phyloP scores from a whole-genome alignment of 306 rosid species.

The Coriaria nepalensis region DNA sequence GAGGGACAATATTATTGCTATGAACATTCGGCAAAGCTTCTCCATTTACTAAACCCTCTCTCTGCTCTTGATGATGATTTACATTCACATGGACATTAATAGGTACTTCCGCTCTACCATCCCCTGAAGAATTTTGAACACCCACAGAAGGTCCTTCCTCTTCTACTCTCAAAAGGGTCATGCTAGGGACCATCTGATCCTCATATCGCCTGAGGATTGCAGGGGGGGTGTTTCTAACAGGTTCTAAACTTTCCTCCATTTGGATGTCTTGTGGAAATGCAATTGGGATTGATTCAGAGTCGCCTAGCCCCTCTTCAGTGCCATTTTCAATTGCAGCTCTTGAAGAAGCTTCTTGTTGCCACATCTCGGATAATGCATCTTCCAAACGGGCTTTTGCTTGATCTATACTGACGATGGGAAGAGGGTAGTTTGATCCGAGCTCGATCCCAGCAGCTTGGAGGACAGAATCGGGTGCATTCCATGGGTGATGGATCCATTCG shows the following conservation, averaged over 20 bases:
- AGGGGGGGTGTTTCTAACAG: conserved; percentile 31
- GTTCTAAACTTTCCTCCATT: conserved; percentile 61
- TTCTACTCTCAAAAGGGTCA: conserved; percentile 58
- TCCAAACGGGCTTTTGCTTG: conserved; percentile 58
- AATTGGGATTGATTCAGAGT: conserved; percentile 46
- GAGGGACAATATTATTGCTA: conserved; percentile 17
- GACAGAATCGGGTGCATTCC: conserved; percentile 79
- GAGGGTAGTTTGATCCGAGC: conserved; percentile 82
- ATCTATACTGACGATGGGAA: conserved; percentile 64
- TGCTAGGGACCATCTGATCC: conserved; percentile 90
- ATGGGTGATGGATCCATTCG: conserved; percentile 91
- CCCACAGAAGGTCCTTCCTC: conserved; percentile 58
- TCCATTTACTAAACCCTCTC: conserved; percentile 28
- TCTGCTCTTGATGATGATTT: conserved; percentile 21
- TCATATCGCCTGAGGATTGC: conserved; percentile 34
- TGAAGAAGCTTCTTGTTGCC: conserved; percentile 76
- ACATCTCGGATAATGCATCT: conserved; percentile 58
- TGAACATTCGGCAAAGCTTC: conserved; percentile 22
- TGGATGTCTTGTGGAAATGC: conserved; percentile 61
- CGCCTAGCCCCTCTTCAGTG: conserved; percentile 88
- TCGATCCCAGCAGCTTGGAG: conserved; percentile 93
- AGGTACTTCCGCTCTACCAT: conserved; percentile 79
- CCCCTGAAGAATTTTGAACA: conserved; percentile 29
- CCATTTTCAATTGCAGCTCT: conserved; percentile 71
- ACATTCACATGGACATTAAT: conserved; percentile 23